A percentile compares a stretch with the other conserved stretches of the same genome.
Conservation (phyloP, 2,329 filamentous ascomycete species). For the Penicillium concentricum region DNA sequence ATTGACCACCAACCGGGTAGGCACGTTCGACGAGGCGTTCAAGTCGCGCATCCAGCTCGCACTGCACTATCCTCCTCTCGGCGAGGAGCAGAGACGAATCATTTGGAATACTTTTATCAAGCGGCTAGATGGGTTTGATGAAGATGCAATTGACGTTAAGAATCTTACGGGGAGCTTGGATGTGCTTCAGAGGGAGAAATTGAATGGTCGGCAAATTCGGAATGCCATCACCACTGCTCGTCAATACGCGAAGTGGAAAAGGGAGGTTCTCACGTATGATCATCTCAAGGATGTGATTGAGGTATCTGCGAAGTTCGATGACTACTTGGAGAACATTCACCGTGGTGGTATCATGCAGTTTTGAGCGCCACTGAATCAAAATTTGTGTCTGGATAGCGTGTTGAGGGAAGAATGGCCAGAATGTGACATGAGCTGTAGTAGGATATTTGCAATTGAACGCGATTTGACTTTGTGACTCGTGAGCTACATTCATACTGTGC, state of each 20-base stretch:
- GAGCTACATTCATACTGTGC: background rate
- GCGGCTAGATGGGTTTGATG: background rate
- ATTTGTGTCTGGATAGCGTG: background rate
- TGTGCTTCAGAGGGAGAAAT: constrained; percentile 9
- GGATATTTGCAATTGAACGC: background rate
- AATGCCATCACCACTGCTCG: constrained; percentile 15
- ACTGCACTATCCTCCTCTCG: constrained; percentile 10
- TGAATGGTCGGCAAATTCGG: constrained; percentile 20
- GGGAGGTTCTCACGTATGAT: constrained; percentile 8
- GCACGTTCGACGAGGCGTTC: constrained; percentile 12
- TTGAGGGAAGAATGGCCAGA: background rate
- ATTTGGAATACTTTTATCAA: constrained; percentile 4
- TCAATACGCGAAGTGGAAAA: constrained; percentile 16
- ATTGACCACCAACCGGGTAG: constrained; percentile 21
- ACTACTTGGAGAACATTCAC: background rate
- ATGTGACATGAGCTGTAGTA: background rate
- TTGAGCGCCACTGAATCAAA: background rate
- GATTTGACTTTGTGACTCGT: background rate
- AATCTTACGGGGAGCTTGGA: constrained; percentile 12
- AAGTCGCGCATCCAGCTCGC: constrained; percentile 17
- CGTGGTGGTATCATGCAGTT: background rate
- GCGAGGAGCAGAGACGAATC: constrained; percentile 2
- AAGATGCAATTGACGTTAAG: constrained; percentile 4
- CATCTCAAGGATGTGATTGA: constrained; percentile 22
- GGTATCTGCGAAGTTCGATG: constrained; percentile 14